A percentile compares a stretch with the other conserved stretches of the same genome.
Conservation (phyloP, 2,329 filamentous ascomycete species). For the Davidsoniella virescens region DNA sequence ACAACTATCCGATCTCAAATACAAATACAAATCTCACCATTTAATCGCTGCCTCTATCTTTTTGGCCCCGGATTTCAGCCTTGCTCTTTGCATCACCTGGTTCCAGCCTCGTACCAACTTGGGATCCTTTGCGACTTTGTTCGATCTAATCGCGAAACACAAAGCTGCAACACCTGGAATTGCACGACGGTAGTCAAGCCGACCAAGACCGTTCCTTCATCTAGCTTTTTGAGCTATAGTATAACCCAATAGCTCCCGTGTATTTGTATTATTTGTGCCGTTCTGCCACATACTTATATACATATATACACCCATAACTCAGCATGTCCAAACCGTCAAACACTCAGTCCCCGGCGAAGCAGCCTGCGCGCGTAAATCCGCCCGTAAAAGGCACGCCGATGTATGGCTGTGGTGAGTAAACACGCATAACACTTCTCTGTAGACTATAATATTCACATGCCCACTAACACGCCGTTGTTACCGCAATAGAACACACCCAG, state of each 20-base stretch:
- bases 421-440: background rate
- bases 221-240: no score
- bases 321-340: background rate
- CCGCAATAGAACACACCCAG: constrained; percentile 50
- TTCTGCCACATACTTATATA: background rate
- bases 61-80: background rate
- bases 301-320: background rate
- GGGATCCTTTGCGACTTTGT: background rate
- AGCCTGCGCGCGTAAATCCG: constrained; percentile 29
- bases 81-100: background rate
- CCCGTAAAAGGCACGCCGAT: constrained; percentile 41
- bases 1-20: no score
- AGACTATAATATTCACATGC: background rate
- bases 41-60: no score
- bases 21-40: no score
- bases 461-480: constrained; percentile 18
- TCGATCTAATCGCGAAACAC: background rate
- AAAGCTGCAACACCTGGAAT: background rate
- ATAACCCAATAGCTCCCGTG: no score
- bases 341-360: background rate
- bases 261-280: no score
- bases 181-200: background rate
- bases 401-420: constrained; percentile 45
- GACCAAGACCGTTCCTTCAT: no score
- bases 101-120: background rate